phyloP scores from a whole-genome alignment of 2,329 filamentous ascomycete genomes.

The Epichloe coenophiala region DNA sequence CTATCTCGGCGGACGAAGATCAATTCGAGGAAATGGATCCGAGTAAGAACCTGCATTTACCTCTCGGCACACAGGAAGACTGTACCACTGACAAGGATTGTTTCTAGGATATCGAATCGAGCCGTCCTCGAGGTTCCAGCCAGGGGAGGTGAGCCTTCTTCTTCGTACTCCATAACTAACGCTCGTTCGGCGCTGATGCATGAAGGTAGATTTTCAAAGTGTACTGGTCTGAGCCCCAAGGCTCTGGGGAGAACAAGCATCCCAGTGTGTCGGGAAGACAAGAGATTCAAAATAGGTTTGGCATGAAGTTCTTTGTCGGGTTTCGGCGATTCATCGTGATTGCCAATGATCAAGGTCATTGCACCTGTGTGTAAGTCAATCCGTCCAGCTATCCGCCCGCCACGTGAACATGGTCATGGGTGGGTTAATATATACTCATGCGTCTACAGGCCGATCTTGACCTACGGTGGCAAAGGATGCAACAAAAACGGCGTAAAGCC shows the following conservation, averaged over 20 bases:
- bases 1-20: background rate
- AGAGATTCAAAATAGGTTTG: slow-evolving; percentile 20
- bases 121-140: slow-evolving; percentile 24
- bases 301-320: slow-evolving; percentile 31
- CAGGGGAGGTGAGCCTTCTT: slow-evolving; percentile 24
- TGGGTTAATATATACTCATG: background rate
- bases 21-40: slow-evolving; percentile 19
- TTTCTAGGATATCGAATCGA: slow-evolving; percentile 26
- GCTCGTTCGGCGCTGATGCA: background rate
- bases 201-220: slow-evolving; percentile 38
- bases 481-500: slow-evolving; percentile 39
- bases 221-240: slow-evolving; percentile 38
- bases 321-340: slow-evolving; percentile 43
- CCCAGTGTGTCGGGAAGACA: slow-evolving; percentile 20
- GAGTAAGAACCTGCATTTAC: slow-evolving; percentile 15
- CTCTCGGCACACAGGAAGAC: background rate
- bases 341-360: slow-evolving; percentile 36
- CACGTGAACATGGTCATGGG: background rate
- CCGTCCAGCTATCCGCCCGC: background rate
- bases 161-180: background rate
- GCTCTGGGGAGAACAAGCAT: slow-evolving; percentile 18
- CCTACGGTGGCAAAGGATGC: slow-evolving; percentile 39
- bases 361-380: slow-evolving; percentile 37
- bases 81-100: background rate
- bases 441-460: slow-evolving; percentile 35